Base-by-base conservation (phyloP, 441 rosid genomes). In the Croton laevigatus region DNA sequence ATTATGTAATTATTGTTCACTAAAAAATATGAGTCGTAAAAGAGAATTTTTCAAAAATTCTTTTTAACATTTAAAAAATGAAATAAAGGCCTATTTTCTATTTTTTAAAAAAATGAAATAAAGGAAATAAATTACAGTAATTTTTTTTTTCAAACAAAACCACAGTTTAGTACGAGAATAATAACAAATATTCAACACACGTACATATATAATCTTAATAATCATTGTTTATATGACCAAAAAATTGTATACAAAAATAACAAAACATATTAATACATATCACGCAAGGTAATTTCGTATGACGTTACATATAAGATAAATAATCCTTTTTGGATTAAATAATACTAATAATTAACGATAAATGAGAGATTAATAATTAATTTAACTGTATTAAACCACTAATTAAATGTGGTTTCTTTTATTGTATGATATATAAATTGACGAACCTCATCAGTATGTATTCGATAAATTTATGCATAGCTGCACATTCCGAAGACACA, bases 401-500 rank as follows among this genome's bases (percentile, higher is more conserved):
- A 27, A 20, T 59, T 6, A 69, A 46, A 46, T 59, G 36, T 46
- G 65, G 66, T 60, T 51, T 52, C 12, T 2, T 48, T 69, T 69
- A 69, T 69, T 69, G 57, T 69, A 69, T 69, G 2, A 59, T 34
- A 13, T 46, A 46, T 48, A 59, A 59, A 69, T 48, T 69, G 20
- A 66, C 19, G 44, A 69, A 69, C 58, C 32, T 59, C 42, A 42
- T 4, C 44, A 9, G 1, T 2, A 40, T 40, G 17, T 57, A 57
- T 27, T 23, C 13, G n/a, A 12, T 11, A 57, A 12, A 10, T n/a
- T 27, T 23, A 57, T 7, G 78, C 75, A 22, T 83, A 83, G 69
- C 72, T 73, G 48, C 87, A 81, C 19, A 81, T 60, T 3, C 83
- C 81, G 38, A 62, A 68, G 0, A 77, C 64, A 64, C 87, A 81